phyloP scores from a whole-genome alignment of 805 yeast species.

The Candida silvatica region DNA sequence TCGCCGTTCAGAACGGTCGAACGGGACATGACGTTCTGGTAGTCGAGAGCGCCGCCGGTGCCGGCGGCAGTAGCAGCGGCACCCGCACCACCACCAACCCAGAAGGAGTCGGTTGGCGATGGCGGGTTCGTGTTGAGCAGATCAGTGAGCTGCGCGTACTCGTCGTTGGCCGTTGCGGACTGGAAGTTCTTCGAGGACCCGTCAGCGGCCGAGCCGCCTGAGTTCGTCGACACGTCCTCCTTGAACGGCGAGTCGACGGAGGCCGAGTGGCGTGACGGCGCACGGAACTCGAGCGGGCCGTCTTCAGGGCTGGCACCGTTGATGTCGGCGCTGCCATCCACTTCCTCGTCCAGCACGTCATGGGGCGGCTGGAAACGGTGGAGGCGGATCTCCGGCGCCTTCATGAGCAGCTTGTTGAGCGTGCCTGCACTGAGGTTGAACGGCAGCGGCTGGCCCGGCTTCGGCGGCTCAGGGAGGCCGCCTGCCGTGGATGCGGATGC shows the following conservation, averaged over 20 bases:
- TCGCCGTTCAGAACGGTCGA: no score
- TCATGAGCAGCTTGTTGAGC: conserved; percentile 3
- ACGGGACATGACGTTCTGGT: no score
- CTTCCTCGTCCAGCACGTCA: neutral
- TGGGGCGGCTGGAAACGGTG: neutral
- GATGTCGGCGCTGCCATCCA: neutral
- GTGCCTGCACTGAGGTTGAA: conserved; percentile 1
- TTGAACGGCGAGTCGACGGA: neutral
- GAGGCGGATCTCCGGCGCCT: no score
- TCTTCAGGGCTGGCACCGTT: conserved; percentile 1
- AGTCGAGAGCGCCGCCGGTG: neutral
- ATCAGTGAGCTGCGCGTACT: conserved; percentile 30
- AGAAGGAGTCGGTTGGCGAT: conserved; percentile 23
- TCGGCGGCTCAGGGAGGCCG: conserved; percentile 1
- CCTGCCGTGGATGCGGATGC: neutral
- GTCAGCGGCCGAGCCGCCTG: conserved; percentile 2
- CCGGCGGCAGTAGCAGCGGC: neutral
- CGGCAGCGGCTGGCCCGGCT: neutral
- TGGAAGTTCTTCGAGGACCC: conserved; percentile 18
- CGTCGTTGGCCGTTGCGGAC: conserved; percentile 26
- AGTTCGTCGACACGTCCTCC: neutral
- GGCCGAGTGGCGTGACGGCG: conserved; percentile 2
- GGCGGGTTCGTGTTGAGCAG: conserved; percentile 27
- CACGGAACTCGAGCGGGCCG: conserved; percentile 5
- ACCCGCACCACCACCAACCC: no score